Evolutionary conservation across 306 rosid species (phyloP), one percentile per base, ranked within the genome.

Genomic region (Quercus ilex): DNA sequence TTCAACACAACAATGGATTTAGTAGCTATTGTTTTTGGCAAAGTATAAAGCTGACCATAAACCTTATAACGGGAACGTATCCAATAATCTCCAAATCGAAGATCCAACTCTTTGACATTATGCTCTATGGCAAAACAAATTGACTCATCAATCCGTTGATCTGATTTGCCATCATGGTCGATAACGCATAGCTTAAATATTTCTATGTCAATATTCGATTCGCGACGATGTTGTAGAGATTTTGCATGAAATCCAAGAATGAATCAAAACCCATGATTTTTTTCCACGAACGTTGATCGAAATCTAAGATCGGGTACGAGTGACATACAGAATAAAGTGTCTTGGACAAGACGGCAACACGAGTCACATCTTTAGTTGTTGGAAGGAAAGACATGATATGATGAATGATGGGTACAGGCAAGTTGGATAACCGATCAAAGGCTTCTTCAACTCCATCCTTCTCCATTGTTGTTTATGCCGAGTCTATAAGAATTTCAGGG

Each of bases 381-480:
- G 71, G 71, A 41, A 75, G 79, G 11, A 75, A 15, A 7, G 71
- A 21, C 79, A 75, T 60, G 71, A 75, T 19, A 1, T 38, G 25
- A 69, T 59, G 71, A 69, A 75, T 41, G 14, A 75, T 59, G 26
- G 20, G 46, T 13, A 43, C 46, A 0, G 71, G 79, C 59, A 75
- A 17, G 19, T 23, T 5, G 8, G 79, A 75, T 28, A 60, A 9
- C 57, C 38, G 23, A 59, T 59, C 58, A 9, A 5, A 6, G 31
- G 17, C 18, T 1, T 38, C 1, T 30, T 30, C 33, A 2, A 3
- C 31, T 1, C 0, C 51, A 30, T n/a, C 13, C 18, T 8, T 30
- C 23, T 3, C 46, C 65, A 3, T 28, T 19, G 3, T 26, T 4
- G 17, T 11, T 20, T 13, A 1, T 41, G 46, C 33, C 33, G 33